phyloP scores from a whole-genome alignment of 768 basidiomycete species.

The Leucocoprinus leucothites region DNA sequence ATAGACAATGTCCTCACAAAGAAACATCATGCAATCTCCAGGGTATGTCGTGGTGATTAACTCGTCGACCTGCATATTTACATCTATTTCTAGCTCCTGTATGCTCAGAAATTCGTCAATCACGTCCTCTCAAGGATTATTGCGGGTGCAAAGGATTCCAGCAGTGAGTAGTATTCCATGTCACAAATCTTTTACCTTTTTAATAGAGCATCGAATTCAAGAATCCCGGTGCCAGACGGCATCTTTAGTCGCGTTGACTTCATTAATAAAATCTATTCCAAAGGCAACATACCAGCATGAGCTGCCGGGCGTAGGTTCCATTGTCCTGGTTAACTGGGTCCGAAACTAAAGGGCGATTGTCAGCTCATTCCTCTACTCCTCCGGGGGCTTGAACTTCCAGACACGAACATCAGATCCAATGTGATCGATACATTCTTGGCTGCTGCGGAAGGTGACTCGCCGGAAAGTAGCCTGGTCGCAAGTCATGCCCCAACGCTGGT shows the following conservation, averaged over 20 bases:
- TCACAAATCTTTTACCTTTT: not conserved
- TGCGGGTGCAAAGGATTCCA: conserved; percentile 52
- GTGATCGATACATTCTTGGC: conserved; percentile 78
- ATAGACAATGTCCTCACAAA: conserved; percentile 70
- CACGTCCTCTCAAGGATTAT: conserved; percentile 73
- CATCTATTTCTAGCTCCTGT: conserved; percentile 51
- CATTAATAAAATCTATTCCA: conserved; percentile 77
- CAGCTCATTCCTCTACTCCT: conserved; percentile 89
- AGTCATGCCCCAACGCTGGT: conserved; percentile 74
- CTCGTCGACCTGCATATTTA: not conserved
- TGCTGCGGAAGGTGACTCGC: conserved; percentile 58
- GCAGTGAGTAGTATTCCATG: conserved; percentile 37
- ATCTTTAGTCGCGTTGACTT: conserved; percentile 80
- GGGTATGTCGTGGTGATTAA: conserved; percentile 42
- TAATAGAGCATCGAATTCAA: conserved; percentile 19
- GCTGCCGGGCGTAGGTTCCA: conserved; percentile 51
- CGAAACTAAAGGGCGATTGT: not conserved
- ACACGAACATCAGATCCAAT: conserved; percentile 69
- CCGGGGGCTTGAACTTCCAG: conserved; percentile 76
- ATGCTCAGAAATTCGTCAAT: conserved; percentile 74
- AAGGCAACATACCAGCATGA: conserved; percentile 69
- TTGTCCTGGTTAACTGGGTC: not conserved
- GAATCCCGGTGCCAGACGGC: conserved; percentile 57
- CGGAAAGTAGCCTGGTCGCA: conserved; percentile 48
- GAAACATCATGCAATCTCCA: conserved; percentile 71